phyloP scores from a whole-genome alignment of 139 green algal genomes.

The Dunaliella primolecta region DNA sequence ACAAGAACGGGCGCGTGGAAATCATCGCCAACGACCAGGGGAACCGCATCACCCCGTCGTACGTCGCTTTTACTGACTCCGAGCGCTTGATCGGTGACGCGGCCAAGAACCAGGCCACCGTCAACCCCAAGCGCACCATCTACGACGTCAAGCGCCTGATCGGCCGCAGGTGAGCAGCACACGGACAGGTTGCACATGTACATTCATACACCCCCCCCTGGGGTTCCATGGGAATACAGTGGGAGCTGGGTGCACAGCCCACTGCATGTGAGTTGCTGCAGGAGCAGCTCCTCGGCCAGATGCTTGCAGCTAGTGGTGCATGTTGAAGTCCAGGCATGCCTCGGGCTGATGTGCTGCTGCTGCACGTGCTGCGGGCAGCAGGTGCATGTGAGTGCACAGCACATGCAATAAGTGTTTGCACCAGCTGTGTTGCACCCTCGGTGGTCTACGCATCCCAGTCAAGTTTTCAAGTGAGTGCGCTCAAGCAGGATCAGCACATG shows the following conservation, averaged over 20 bases:
- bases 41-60: constrained; percentile 98
- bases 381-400: too few relatives aligned
- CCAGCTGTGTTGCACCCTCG: too few relatives aligned
- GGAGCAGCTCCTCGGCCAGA: not conserved
- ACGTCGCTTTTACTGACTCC: constrained; percentile 99
- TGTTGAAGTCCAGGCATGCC: not conserved
- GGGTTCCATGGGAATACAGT: too few relatives aligned
- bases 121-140: constrained; percentile 90
- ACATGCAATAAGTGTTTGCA: too few relatives aligned
- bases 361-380: too few relatives aligned
- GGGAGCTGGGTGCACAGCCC: too few relatives aligned
- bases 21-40: constrained; percentile 99
- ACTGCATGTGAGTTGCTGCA: not conserved
- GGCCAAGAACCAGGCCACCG: constrained; percentile 96
- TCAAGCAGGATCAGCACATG: too few relatives aligned
- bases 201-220: too few relatives aligned
- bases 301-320: not conserved
- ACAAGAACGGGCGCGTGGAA: constrained; percentile 97
- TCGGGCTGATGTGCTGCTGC: too few relatives aligned
- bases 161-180: constrained; percentile 78
- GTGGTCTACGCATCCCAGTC: too few relatives aligned
- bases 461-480: too few relatives aligned
- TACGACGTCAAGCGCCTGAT: constrained; percentile 99
- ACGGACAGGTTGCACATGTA: too few relatives aligned
- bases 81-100: constrained; percentile 98